Conservation (phyloP, 129 eudicot species). For the Tanacetum coccineum region DNA sequence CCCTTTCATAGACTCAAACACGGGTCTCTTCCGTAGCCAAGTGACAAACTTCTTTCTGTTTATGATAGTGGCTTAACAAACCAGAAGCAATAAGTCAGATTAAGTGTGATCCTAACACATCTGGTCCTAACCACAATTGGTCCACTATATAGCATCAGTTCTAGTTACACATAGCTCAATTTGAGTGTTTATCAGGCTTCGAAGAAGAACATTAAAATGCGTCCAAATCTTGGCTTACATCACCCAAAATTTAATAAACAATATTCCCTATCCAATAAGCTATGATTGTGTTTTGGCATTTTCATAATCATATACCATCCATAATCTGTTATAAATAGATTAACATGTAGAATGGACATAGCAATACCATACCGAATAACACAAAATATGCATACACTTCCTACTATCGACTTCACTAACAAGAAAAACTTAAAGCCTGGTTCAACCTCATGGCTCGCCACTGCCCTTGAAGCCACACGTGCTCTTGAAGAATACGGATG, state of each 20-base stretch:
- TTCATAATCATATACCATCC: constrained; percentile 4
- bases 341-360: constrained; percentile 7
- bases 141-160: neutral
- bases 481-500: constrained; percentile 66
- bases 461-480: constrained; percentile 33
- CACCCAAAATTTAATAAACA: neutral
- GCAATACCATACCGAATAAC: constrained; percentile 3
- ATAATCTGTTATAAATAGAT: constrained; percentile 20
- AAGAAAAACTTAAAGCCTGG: constrained; percentile 31
- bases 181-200: neutral
- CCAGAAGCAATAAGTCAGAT: neutral
- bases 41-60: too few relatives aligned
- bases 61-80: neutral
- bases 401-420: constrained; percentile 47
- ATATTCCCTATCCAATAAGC: neutral
- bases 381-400: constrained; percentile 38
- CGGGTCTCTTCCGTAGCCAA: too few relatives aligned
- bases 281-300: constrained; percentile 18
- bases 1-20: too few relatives aligned
- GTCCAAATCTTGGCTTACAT: neutral
- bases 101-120: neutral
- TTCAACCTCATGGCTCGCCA: constrained; percentile 38
- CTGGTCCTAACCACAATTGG: neutral
- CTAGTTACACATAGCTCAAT: neutral
- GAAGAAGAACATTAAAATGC: neutral